Base-by-base conservation (phyloP, 2,329 filamentous ascomycete genomes). In the Plectosphaerella sp. region DNA sequence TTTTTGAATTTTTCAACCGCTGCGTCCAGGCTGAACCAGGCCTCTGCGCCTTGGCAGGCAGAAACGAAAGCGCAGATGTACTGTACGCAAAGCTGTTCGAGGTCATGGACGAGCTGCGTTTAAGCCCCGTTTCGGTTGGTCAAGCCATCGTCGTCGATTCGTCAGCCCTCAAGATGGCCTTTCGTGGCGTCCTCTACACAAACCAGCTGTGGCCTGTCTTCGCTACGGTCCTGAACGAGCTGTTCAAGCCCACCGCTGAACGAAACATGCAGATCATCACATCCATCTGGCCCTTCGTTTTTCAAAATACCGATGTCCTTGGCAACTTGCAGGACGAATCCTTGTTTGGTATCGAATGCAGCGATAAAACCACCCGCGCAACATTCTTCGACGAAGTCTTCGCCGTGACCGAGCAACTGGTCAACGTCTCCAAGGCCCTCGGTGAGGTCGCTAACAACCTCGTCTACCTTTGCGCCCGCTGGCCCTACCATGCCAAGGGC, bases 31-130 rank as follows among this genome's bases (percentile, higher is more conserved):
- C 60, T 25, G 54, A 61, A 1, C 52, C 51, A 5, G 69, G 65
- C 45, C 52, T 57, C 4, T 61, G 68, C 10, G 65, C 63, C 6
- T 61, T 57, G 4, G 20, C 24, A 6, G 14, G 36, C 25, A 10
- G 45, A 22, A 64, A 64, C 33, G 59, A 64, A 35, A 68, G 67
- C 0, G 60, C 58, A 1, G 61, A 45, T 3, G 64, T 70, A 49
- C 68, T 76, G 35, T 68, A 72, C 47, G 62, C 63, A 8, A 63
- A 68, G 47, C 46, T 63, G 24, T 63, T 58, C 54, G 54, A 57
- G 4, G 52, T 65, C 2, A 55, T 67, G 25, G 61, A 68, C 2
- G 48, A 49, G 5, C 45, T 69, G 47, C 66, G 63, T 42, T 53
- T 54, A 22, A 51, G 58, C 5, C 67, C 67, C 2, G 47, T 69